Base-by-base conservation (phyloP, 345 rosid genomes). In the Acer negundo region DNA sequence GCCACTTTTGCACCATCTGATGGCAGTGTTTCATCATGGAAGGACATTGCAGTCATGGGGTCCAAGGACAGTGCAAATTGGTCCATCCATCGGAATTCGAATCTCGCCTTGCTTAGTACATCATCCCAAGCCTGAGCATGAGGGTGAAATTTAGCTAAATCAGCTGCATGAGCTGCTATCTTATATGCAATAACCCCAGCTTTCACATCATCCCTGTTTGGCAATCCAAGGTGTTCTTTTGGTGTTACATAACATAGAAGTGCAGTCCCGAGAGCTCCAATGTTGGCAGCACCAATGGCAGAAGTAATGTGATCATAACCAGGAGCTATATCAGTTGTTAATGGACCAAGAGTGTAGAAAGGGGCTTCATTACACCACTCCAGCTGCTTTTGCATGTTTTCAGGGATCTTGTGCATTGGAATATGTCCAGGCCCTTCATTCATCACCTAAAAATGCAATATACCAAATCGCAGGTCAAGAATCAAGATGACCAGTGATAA, bases 331-430 rank as follows among this genome's bases (percentile, higher is more conserved):
- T 97, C 99, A 61, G 99, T 94, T 71, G 99, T 97, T 72, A 97
- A 80, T 72, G 99, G 99, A 62, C 98, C 97, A 44, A 97, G 96
- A 24, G 98, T 94, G 85, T 97, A 97, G 89, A 97, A 97, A 67
- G 98, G 99, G 35, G 98, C 98, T 82, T 97, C 99, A 74, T 90
- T 94, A 82, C 99, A 97, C 99, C 99, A 94, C 78, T 97, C 99
- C 62, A 97, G 83, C 86, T 97, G 98, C 71, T 94, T 97, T 81
- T 93, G 97, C 97, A 94, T 90, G 84, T 97, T 97, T 89, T 94
- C 99, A 40, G 98, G 99, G 72, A 97, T 97, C 91, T 97, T 94
- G 89, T 94, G 97, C 91, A 94, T 86, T 23, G 99, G 98, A 49
- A 96, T 82, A 87, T 94, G 97, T 26, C 98, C 98, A 16, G 98